A percentile compares a stretch with the other conserved stretches of the same genome.
phyloP scores from a whole-genome alignment of 1,284 basidiomycete species.

The Austroboletus niveus region DNA sequence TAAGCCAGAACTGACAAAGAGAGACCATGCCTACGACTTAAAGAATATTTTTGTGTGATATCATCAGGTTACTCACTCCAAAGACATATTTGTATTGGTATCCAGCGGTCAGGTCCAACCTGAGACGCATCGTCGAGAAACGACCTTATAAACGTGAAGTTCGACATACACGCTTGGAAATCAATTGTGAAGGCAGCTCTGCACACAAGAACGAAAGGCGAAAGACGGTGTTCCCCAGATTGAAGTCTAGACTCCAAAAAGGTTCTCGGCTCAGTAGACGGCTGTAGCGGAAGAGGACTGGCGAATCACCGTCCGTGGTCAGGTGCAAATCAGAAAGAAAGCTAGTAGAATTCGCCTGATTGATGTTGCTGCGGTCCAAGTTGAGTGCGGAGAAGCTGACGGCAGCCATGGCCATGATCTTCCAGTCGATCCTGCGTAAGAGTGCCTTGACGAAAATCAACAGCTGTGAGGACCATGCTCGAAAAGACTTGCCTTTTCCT shows the following conservation, averaged over 20 bases:
- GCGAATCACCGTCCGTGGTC: slow-evolving; percentile 50
- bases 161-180: slow-evolving; percentile 58
- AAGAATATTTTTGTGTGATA: neutral
- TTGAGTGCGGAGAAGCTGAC: slow-evolving; percentile 46
- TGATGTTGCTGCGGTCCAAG: slow-evolving; percentile 49
- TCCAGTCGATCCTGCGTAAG: slow-evolving; percentile 49
- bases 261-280: too few species aligned
- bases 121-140: slow-evolving; percentile 9
- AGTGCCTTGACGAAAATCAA: slow-evolving; percentile 17
- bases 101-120: slow-evolving; percentile 69
- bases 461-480: too few species aligned
- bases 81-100: slow-evolving; percentile 52
- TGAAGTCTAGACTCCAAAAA: slow-evolving; percentile 45
- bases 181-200: slow-evolving; percentile 69
- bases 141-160: too few species aligned
- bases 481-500: slow-evolving; percentile 41
- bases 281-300: too few species aligned
- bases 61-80: slow-evolving; percentile 31
- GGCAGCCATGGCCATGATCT: slow-evolving; percentile 47
- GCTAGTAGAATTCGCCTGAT: slow-evolving; percentile 65
- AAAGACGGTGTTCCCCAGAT: slow-evolving; percentile 59
- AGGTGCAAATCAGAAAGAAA: slow-evolving; percentile 60
- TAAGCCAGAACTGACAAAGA: slow-evolving; percentile 60
- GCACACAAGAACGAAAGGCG: slow-evolving; percentile 51
- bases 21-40: slow-evolving; percentile 35